These are phyloP conservation scores for Sapria himalayana DNA, from an alignment of 345 rosid genomes.

Conservation along the genomic window DNA sequence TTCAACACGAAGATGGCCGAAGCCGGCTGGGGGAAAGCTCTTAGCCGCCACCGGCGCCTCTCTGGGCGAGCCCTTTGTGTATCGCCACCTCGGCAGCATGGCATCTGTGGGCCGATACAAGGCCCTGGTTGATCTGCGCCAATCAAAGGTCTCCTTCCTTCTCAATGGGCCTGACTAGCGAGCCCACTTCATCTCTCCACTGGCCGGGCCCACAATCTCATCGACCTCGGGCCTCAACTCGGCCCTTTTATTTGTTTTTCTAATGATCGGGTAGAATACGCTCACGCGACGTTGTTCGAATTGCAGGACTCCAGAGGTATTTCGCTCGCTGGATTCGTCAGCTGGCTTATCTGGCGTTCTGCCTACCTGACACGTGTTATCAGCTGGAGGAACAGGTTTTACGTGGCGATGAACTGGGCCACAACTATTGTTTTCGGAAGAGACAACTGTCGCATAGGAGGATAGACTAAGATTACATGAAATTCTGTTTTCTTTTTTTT, in stretches of 20 bases:
- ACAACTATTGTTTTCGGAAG: constrained; percentile 60
- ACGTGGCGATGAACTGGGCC: constrained; percentile 56
- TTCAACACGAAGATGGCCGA: constrained; percentile 32
- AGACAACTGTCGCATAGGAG: constrained; percentile 43
- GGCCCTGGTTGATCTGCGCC: constrained; percentile 50
- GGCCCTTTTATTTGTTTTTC: no score
- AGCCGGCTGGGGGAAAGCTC: constrained; percentile 34
- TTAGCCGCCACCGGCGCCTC: constrained; percentile 15
- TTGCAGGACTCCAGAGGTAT: constrained; percentile 36
- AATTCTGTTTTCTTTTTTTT: no score
- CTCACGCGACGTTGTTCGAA: not conserved
- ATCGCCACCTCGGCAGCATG: constrained; percentile 55
- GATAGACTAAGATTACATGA: no score
- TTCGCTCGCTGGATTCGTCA: constrained; percentile 33
- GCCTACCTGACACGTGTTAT: constrained; percentile 55
- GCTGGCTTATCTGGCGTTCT: constrained; percentile 50
- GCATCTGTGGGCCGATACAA: constrained; percentile 53
- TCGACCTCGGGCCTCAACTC: no score
- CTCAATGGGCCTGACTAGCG: no score
- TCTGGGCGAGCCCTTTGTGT: constrained; percentile 40
- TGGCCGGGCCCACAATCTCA: no score
- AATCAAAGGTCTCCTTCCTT: constrained; percentile 54
- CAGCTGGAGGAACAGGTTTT: constrained; percentile 63
- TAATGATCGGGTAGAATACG: no score
- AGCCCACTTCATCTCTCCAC: no score